Evolutionary conservation across 306 rosid species (phyloP).

Genomic region (Fragaria iinumae): DNA sequence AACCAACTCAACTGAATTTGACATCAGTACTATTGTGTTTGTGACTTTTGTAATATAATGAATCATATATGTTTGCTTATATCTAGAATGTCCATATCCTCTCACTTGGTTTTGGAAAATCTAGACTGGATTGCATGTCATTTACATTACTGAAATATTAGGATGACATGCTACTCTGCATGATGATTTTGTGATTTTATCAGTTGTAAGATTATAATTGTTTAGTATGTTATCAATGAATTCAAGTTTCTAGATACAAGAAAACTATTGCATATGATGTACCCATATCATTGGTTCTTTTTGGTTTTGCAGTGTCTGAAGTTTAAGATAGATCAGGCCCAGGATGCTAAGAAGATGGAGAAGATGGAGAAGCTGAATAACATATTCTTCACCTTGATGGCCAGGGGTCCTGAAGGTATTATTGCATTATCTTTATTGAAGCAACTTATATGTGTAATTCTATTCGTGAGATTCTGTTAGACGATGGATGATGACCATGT

Average conservation of each 20-base stretch:
- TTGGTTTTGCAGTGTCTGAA: slow-evolving; percentile 71
- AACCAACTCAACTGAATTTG: slow-evolving; percentile 10
- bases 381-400: slow-evolving; percentile 89
- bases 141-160: background rate
- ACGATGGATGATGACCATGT: no score
- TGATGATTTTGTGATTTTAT: background rate
- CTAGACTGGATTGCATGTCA: background rate
- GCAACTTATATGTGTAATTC: background rate
- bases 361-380: slow-evolving; percentile 83
- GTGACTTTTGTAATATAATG: slow-evolving; percentile 21
- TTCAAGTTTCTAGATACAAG: background rate
- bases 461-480: no score
- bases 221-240: background rate
- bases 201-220: background rate
- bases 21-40: background rate
- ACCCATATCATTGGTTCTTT: slow-evolving; percentile 26
- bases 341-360: slow-evolving; percentile 89
- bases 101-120: slow-evolving; percentile 18
- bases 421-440: slow-evolving; percentile 3
- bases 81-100: slow-evolving; percentile 15
- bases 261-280: background rate
- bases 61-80: slow-evolving; percentile 16
- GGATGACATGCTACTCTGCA: background rate
- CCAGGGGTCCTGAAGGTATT: slow-evolving; percentile 88
- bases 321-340: slow-evolving; percentile 93